Conservation (phyloP, 2,329 filamentous ascomycete genomes). For the Colletotrichum spinosum region DNA sequence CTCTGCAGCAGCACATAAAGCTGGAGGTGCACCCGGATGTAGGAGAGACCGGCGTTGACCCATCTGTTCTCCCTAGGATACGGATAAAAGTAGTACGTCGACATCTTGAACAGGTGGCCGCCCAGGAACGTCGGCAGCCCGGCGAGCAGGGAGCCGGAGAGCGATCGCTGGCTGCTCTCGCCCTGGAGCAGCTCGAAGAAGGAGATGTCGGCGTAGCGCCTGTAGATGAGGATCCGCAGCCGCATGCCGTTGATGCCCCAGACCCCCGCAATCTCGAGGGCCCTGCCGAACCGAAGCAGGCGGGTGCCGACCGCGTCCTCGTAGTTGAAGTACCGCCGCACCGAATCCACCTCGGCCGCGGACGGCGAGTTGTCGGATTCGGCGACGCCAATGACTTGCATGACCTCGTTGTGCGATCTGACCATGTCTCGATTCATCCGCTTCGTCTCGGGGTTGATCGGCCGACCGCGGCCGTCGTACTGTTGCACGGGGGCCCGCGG, state of each 20-base stretch:
- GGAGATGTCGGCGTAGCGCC: slow-evolving; percentile 59
- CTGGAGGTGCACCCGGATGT: slow-evolving; percentile 63
- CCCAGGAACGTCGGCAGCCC: slow-evolving; percentile 55
- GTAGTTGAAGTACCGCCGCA: slow-evolving; percentile 57
- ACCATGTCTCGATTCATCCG: slow-evolving; percentile 68
- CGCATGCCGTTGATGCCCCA: slow-evolving; percentile 66
- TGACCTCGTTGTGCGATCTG: slow-evolving; percentile 71
- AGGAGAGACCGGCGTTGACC: slow-evolving; percentile 44
- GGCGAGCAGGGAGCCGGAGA: slow-evolving; percentile 47
- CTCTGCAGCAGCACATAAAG: slow-evolving; percentile 65
- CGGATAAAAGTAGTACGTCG: slow-evolving; percentile 38
- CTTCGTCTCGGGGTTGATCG: slow-evolving; percentile 66
- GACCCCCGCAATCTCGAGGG: slow-evolving; percentile 55
- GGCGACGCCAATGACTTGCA: slow-evolving; percentile 72
- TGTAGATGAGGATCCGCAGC: slow-evolving; percentile 67
- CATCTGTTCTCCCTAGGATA: slow-evolving; percentile 35
- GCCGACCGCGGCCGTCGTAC: slow-evolving; percentile 67
- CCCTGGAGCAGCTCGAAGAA: slow-evolving; percentile 57
- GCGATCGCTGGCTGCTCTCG: slow-evolving; percentile 49
- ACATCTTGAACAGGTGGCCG: slow-evolving; percentile 47
- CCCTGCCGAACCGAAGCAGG: slow-evolving; percentile 49
- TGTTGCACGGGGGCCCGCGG: slow-evolving; percentile 56
- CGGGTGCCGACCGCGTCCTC: slow-evolving; percentile 60
- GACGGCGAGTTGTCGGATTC: slow-evolving; percentile 63
- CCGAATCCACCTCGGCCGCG: slow-evolving; percentile 53